These are phyloP conservation scores for Hypoxylon sp. DNA, from an alignment of 2,329 filamentous ascomycete genomes.

Conservation along the genomic window DNA sequence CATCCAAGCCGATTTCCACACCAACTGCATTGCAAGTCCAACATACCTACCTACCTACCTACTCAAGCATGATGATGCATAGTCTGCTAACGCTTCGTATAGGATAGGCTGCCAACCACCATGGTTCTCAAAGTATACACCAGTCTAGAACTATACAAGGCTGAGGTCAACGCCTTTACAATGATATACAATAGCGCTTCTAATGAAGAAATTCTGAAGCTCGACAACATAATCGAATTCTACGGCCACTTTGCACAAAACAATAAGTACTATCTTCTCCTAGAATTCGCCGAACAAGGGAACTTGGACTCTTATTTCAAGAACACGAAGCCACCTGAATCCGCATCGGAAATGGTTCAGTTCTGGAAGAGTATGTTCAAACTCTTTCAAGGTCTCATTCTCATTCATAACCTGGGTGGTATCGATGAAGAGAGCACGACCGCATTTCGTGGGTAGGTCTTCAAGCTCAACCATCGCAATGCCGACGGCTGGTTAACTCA, in stretches of 20 bases:
- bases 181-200: constrained; percentile 16
- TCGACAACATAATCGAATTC: constrained; percentile 11
- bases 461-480: background rate
- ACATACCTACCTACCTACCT: background rate
- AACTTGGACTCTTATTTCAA: constrained; percentile 12
- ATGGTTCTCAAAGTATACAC: constrained; percentile 19
- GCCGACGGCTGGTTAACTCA: background rate
- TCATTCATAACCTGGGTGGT: constrained; percentile 15
- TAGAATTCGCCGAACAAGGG: constrained; percentile 9
- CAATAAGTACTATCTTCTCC: constrained; percentile 11
- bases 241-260: constrained; percentile 13
- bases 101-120: constrained; percentile 5
- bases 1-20: constrained; percentile 4
- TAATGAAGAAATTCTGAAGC: background rate
- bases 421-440: constrained; percentile 4
- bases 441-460: constrained; percentile 11
- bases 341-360: constrained; percentile 6
- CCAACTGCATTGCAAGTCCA: constrained; percentile 1
- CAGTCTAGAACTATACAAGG: constrained; percentile 1
- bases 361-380: constrained; percentile 20
- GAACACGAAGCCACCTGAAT: constrained; percentile 4
- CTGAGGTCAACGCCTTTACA: constrained; percentile 20
- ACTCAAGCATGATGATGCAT: too few relatives aligned
- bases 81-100: background rate
- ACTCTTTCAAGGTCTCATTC: constrained; percentile 3